These are phyloP conservation scores for Suillus variegatus DNA, from an alignment of 768 basidiomycete genomes.

Conservation along the genomic window DNA sequence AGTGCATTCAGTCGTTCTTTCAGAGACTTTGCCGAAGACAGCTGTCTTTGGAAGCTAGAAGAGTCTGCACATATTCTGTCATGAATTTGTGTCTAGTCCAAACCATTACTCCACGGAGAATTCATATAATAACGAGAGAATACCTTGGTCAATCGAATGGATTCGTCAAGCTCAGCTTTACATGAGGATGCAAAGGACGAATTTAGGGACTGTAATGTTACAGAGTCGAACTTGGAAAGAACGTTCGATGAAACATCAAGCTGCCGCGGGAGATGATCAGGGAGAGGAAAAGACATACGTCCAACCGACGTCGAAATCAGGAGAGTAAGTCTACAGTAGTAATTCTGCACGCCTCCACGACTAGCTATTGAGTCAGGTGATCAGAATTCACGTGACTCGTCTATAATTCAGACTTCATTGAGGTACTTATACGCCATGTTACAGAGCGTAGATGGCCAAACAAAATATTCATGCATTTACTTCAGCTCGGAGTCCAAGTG, in stretches of 20 bases:
- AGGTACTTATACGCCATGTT: too few relatives aligned
- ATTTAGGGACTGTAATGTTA: conserved; percentile 56
- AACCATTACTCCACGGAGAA: conserved; percentile 17
- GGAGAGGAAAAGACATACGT: conserved; percentile 73
- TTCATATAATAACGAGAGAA: conserved; percentile 6
- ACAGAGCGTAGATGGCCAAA: too few relatives aligned
- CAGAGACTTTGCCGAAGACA: conserved; percentile 61
- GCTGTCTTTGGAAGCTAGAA: conserved; percentile 63
- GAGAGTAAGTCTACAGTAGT: background rate
- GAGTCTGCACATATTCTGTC: conserved; percentile 69
- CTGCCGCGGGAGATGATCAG: conserved; percentile 71
- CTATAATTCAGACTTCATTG: too few relatives aligned
- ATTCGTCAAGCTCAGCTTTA: conserved; percentile 71
- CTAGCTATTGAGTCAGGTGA: background rate
- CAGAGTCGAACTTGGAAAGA: conserved; percentile 67
- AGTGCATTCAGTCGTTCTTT: conserved; percentile 59
- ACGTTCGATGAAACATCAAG: conserved; percentile 73
- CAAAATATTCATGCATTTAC: too few relatives aligned
- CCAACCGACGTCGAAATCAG: background rate
- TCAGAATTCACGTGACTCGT: background rate
- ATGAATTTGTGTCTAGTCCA: conserved; percentile 61
- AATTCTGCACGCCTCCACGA: background rate
- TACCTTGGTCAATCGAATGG: conserved; percentile 74
- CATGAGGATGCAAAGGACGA: conserved; percentile 66
- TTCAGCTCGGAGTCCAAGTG: too few relatives aligned